Base-by-base conservation (phyloP, 345 rosid genomes). In the Lepidium didymum region DNA sequence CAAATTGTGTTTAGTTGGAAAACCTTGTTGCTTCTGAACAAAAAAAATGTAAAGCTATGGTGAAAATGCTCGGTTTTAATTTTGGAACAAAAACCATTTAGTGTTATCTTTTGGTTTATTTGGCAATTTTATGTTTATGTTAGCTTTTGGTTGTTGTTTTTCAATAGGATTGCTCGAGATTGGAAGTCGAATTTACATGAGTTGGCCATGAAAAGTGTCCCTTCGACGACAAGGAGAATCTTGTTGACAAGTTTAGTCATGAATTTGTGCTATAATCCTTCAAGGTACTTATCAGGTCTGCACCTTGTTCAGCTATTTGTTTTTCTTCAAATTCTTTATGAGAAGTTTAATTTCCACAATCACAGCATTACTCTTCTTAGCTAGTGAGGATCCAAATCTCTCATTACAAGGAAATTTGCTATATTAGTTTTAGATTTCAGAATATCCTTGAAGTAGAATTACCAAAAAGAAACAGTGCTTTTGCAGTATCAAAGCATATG, bases 241-340 rank as follows among this genome's bases (percentile, higher is more conserved):
- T 54, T 90, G 57, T 72, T 90, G 16, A 74, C 94, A 35, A 86
- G 92, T 77, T 27, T 82, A 16, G 63, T 81, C 81, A 27, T 89
- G 83, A 78, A 69, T 67, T 60, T 86, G 47, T 76, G 82, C 70
- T 79, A 56, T 82, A 60, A 79, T 61, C 94, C 96, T 84, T 82
- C 96, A 83, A 88, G 97, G 97, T 90, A 93, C 81, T 84, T 83
- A 78, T 80, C 94, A 93, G 98, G 98, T 93, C 76, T 69, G 97
- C 86, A 75, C 76, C 71, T 64, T 45, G 58, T 73, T 80, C 80
- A 68, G 64, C 86, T 75, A 57, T 70, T 43, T 37, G 8, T 58
- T 25, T 56, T 45, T 15, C 36, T 53, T 54, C 29, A 19, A 21
- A 34, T 42, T 72, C 3, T 65, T 42, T 33, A 19, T 3, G 1